Conservation (phyloP, 1,284 basidiomycete genomes). For the Ceratobasidium sp. region DNA sequence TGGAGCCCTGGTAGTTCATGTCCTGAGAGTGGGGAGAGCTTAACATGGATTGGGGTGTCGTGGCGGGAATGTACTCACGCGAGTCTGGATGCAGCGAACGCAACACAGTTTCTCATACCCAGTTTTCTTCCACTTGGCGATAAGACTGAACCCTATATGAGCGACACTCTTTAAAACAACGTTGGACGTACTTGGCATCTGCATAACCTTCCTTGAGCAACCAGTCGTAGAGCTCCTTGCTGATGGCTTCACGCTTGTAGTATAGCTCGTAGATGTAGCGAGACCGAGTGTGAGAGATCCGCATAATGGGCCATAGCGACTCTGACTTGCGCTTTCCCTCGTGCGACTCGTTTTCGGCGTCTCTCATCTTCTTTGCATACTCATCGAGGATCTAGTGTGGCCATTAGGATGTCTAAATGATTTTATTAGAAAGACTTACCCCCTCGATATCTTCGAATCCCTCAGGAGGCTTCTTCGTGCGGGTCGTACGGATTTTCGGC, state of each 20-base stretch:
- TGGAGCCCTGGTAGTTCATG: slow-evolving; percentile 99
- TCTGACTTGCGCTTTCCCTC: slow-evolving; percentile 98
- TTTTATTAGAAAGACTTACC: slow-evolving; percentile 52
- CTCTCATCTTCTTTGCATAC: slow-evolving; percentile 95
- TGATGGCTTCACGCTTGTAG: slow-evolving; percentile 97
- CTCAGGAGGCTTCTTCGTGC: slow-evolving; percentile 95
- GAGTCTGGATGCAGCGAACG: slow-evolving; percentile 94
- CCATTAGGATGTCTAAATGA: background rate
- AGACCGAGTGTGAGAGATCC: slow-evolving; percentile 93
- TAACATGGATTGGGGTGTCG: slow-evolving; percentile 34
- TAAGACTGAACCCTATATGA: slow-evolving; percentile 64
- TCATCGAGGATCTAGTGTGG: slow-evolving; percentile 81
- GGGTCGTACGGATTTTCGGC: slow-evolving; percentile 94
- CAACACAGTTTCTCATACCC: slow-evolving; percentile 99
- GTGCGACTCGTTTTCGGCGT: slow-evolving; percentile 96
- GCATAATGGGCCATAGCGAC: slow-evolving; percentile 99
- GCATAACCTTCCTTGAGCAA: slow-evolving; percentile 96
- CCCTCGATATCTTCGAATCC: slow-evolving; percentile 95
- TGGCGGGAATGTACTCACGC: slow-evolving; percentile 58
- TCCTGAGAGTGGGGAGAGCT: slow-evolving; percentile 60
- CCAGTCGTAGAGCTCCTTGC: slow-evolving; percentile 96
- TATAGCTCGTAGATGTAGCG: slow-evolving; percentile 98
- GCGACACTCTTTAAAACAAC: slow-evolving; percentile 24
- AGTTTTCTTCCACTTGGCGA: slow-evolving; percentile 99
- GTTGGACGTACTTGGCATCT: slow-evolving; percentile 86